Evolutionary conservation across 179 eudicot species (phyloP).

Genomic region (Nepenthes alata): DNA sequence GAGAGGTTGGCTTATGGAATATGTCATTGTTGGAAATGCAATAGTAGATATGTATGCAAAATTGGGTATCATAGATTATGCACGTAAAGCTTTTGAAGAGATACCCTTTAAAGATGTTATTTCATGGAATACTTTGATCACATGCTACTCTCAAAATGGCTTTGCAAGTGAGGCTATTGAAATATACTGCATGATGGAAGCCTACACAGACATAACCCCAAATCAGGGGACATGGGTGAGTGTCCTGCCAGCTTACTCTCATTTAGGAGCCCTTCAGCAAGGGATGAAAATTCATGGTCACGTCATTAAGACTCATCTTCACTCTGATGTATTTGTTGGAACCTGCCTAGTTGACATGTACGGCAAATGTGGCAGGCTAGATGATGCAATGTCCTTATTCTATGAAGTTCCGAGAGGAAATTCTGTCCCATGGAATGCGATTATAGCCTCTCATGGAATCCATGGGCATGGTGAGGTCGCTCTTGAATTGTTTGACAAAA

Average conservation of each 20-base stretch:
- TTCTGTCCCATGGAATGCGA: slow-evolving; percentile 61
- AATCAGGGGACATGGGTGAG: slow-evolving; percentile 45
- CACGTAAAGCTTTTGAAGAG: slow-evolving; percentile 22
- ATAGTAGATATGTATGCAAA: slow-evolving; percentile 45
- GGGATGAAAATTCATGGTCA: slow-evolving; percentile 37
- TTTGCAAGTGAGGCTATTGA: slow-evolving; percentile 40
- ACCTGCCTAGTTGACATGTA: slow-evolving; percentile 49
- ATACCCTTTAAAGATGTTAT: slow-evolving; percentile 30
- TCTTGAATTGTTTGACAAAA: slow-evolving; percentile 39
- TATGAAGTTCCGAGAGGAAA: slow-evolving; percentile 35
- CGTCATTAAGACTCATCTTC: slow-evolving; percentile 22
- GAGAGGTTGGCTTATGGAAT: slow-evolving; percentile 25
- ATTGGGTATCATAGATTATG: slow-evolving; percentile 27
- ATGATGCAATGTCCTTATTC: slow-evolving; percentile 38
- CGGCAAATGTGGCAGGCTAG: slow-evolving; percentile 47
- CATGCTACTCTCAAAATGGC: slow-evolving; percentile 45
- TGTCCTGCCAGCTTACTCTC: slow-evolving; percentile 38
- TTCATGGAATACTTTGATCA: slow-evolving; percentile 45
- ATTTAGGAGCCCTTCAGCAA: slow-evolving; percentile 36
- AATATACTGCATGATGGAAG: slow-evolving; percentile 17
- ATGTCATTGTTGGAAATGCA: slow-evolving; percentile 30
- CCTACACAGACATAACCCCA: slow-evolving; percentile 17
- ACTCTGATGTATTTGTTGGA: slow-evolving; percentile 26
- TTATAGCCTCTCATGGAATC: slow-evolving; percentile 63
- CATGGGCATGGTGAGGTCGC: slow-evolving; percentile 56